Conservation (phyloP, 352 stramenopile genomes). For the Globisporangium mamillatum region DNA sequence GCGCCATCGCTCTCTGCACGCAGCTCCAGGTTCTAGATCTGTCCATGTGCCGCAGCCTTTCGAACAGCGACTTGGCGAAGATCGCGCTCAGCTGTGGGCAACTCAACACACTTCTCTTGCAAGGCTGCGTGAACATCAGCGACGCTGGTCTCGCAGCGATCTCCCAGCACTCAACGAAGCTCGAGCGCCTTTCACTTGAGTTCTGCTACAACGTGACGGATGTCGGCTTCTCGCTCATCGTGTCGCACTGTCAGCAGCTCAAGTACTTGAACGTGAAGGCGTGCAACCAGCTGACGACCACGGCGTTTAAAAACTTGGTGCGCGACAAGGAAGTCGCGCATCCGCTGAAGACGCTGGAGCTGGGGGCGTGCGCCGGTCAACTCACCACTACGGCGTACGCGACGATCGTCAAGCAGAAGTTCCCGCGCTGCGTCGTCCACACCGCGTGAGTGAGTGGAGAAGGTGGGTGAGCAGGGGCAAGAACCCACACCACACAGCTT, state of each 20-base stretch:
- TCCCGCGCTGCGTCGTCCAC: conserved; percentile 63
- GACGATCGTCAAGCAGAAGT: conserved; percentile 56
- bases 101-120: conserved; percentile 48
- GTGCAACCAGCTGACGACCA: conserved; percentile 74
- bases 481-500: neutral
- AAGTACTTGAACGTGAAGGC: conserved; percentile 84
- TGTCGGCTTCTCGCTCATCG: conserved; percentile 48
- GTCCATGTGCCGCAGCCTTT: conserved; percentile 68
- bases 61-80: conserved; percentile 44
- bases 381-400: conserved; percentile 60
- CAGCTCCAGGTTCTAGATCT: conserved; percentile 65
- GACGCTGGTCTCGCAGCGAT: conserved; percentile 51
- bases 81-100: conserved; percentile 43
- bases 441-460: conserved; percentile 45
- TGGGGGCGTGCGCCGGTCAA: conserved; percentile 67
- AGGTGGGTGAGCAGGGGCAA: too few relatives aligned
- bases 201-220: conserved; percentile 90
- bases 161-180: conserved; percentile 26
- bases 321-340: conserved; percentile 21
- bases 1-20: conserved; percentile 48
- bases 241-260: conserved; percentile 47
- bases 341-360: conserved; percentile 50
- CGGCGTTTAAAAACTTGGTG: conserved; percentile 51
- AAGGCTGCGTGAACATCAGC: conserved; percentile 66
- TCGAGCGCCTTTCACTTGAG: conserved; percentile 75